A percentile compares a stretch with the other conserved stretches of the same genome.
These are phyloP conservation scores for Diaporthe destruens DNA, from an alignment of 2,329 filamentous ascomycete genomes.

Conservation along the genomic window DNA sequence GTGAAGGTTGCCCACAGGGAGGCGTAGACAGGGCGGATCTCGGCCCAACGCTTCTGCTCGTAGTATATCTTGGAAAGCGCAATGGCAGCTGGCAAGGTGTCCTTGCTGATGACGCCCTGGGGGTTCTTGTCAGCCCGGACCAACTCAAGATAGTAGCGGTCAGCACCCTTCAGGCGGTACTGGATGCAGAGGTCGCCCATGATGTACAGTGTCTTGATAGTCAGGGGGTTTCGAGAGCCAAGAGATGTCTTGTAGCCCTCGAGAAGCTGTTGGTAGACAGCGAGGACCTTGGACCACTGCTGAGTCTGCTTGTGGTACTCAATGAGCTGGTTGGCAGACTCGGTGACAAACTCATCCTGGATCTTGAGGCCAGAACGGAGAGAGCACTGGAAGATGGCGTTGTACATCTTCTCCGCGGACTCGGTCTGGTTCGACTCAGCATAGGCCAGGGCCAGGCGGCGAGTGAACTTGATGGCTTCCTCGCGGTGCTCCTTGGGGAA, in stretches of 20 bases:
- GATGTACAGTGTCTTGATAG: slow-evolving; percentile 42
- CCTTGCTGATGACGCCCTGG: slow-evolving; percentile 53
- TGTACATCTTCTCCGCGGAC: slow-evolving; percentile 44
- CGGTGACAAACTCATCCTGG: slow-evolving; percentile 43
- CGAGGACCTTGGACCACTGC: slow-evolving; percentile 44
- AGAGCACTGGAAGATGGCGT: slow-evolving; percentile 44
- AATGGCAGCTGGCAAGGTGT: slow-evolving; percentile 55
- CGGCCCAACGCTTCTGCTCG: slow-evolving; percentile 57
- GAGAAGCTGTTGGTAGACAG: slow-evolving; percentile 43
- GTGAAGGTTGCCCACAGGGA: slow-evolving; percentile 59
- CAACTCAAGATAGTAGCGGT: slow-evolving; percentile 46
- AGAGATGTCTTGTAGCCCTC: slow-evolving; percentile 42
- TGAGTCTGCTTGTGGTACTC: slow-evolving; percentile 43
- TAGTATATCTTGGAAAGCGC: slow-evolving; percentile 59
- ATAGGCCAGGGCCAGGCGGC: slow-evolving; percentile 41
- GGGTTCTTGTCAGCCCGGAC: slow-evolving; percentile 46
- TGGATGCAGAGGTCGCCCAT: slow-evolving; percentile 44
- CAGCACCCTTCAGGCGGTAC: slow-evolving; percentile 45
- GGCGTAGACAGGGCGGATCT: slow-evolving; percentile 56
- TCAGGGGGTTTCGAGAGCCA: slow-evolving; percentile 42
- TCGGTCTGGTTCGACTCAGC: slow-evolving; percentile 44
- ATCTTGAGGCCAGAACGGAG: slow-evolving; percentile 44
- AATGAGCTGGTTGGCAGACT: slow-evolving; percentile 42
- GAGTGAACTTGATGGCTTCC: slow-evolving; percentile 42
- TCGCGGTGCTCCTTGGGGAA: slow-evolving; percentile 42